These are phyloP conservation scores for Penicillium flavigenum DNA, from an alignment of 495 filamentous ascomycete genomes.

Conservation along the genomic window DNA sequence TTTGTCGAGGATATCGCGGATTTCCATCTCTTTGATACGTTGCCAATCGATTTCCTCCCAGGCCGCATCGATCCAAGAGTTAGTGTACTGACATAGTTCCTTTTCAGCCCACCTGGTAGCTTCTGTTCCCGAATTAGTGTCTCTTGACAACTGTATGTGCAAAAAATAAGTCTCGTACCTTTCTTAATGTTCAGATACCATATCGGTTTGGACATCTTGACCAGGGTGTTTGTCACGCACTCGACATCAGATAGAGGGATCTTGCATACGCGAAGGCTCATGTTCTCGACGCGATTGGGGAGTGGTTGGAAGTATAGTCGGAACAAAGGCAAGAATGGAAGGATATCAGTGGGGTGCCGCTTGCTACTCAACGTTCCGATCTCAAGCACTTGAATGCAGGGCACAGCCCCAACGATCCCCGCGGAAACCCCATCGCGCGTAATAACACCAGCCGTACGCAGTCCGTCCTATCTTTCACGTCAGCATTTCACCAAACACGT, in stretches of 20 bases:
- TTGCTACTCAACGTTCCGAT: conserved; percentile 60
- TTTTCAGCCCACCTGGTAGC: conserved; percentile 52
- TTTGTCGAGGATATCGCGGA: conserved; percentile 70
- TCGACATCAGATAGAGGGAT: conserved; percentile 74
- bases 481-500: conserved; percentile 11
- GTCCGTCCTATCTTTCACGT: conserved; percentile 57
- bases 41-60: conserved; percentile 89
- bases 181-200: conserved; percentile 49
- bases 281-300: conserved; percentile 54
- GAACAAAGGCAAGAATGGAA: conserved; percentile 74
- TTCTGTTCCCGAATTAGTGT: conserved; percentile 30
- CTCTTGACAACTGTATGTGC: not conserved
- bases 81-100: conserved; percentile 60
- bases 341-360: conserved; percentile 71
- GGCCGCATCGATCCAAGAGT: conserved; percentile 64
- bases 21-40: conserved; percentile 71
- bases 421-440: conserved; percentile 68
- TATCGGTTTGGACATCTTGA: conserved; percentile 56
- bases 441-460: conserved; percentile 76
- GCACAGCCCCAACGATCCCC: conserved; percentile 53
- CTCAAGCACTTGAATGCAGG: conserved; percentile 74
- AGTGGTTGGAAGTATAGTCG: conserved; percentile 58
- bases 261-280: conserved; percentile 61
- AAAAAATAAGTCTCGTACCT: conserved; percentile 24
- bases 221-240: conserved; percentile 71